Evolutionary conservation across 306 rosid genomes (phyloP), one percentile per base, ranked within the genome.

Genomic region (Mimosa pudica): DNA sequence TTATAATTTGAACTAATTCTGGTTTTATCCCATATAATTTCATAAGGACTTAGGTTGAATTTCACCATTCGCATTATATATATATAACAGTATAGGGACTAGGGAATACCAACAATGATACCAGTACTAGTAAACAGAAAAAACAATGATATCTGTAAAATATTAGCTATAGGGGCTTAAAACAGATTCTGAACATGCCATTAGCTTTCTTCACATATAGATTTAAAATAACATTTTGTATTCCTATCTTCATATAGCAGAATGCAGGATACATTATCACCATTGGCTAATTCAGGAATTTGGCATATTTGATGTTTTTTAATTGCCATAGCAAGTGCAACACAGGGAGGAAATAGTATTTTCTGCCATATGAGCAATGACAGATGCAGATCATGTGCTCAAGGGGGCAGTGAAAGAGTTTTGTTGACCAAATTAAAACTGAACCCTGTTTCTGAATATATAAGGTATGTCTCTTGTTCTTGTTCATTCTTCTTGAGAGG

Each of bases 401-500:
- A 8, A 57, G 66, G 66, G 33, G 49, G 71, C 51, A 46, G 51
- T 80, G 42, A 10, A 61, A 45, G 72, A 12, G 51, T 10, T 57
- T 48, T 49, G 73, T 75, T 55, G 81, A 79, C 83, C 47, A 51
- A 60, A 70, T 61, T 64, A 36, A 70, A n/a, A 71, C 32, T 41
- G 63, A 3, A 58, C 33, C 64, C 64, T 55, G 54, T 57, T 70
- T 77, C 77, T 63, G 82, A 83, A 81, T 48, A 82, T 82, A 84
- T 38, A 2, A 38, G 4, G 3, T 0, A 70, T 79, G 47, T 80
- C 80, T 85, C 85, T 73, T 78, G 48, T 81, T 80, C 79, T 70
- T 47, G 12, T 47, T 47, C 42, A 38, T 91, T 87, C 87, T 91
- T 88, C 87, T 80, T 51, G 47, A 79, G 73, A 74, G 70, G 61